Evolutionary conservation across 2,329 filamentous ascomycete genomes (phyloP).

Genomic region (Thielaviopsis cerberus): DNA sequence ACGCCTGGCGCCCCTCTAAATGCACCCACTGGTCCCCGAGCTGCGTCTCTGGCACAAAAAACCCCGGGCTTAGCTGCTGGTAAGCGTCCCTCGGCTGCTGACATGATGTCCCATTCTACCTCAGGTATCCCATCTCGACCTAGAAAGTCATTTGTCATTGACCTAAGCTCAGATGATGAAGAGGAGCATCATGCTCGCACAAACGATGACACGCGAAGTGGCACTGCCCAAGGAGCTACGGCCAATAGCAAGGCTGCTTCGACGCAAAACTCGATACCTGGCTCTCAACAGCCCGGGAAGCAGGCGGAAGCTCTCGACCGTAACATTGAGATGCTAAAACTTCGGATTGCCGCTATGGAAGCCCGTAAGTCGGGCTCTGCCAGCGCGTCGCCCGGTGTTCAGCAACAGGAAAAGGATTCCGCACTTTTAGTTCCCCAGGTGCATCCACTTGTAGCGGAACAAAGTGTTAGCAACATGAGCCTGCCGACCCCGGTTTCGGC

Average conservation of each 20-base stretch:
- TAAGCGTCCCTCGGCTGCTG: background rate
- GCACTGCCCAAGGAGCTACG: background rate
- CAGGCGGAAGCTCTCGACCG: slow-evolving; percentile 22
- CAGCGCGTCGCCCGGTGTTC: background rate
- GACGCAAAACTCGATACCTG: background rate
- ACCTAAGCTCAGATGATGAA: slow-evolving; percentile 9
- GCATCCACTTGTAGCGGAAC: background rate
- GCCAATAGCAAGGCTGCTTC: background rate
- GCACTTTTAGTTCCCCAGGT: background rate
- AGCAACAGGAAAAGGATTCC: background rate
- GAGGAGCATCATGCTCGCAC: slow-evolving; percentile 1
- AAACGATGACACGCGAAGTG: background rate
- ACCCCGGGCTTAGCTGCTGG: background rate
- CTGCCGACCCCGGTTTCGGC: background rate
- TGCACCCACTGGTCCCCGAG: slow-evolving; percentile 2
- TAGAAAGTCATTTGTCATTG: slow-evolving; percentile 6
- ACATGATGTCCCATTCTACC: background rate
- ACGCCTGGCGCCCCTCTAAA: background rate
- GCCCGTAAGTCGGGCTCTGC: slow-evolving; percentile 26
- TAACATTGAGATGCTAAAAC: slow-evolving; percentile 43
- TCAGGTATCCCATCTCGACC: background rate
- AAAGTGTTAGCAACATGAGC: background rate
- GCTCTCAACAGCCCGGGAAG: background rate
- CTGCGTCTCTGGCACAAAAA: background rate
- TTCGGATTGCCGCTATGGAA: slow-evolving; percentile 39